These are phyloP conservation scores for Phaeolepiota aurea DNA, from an alignment of 768 basidiomycete species.

Conservation along the genomic window DNA sequence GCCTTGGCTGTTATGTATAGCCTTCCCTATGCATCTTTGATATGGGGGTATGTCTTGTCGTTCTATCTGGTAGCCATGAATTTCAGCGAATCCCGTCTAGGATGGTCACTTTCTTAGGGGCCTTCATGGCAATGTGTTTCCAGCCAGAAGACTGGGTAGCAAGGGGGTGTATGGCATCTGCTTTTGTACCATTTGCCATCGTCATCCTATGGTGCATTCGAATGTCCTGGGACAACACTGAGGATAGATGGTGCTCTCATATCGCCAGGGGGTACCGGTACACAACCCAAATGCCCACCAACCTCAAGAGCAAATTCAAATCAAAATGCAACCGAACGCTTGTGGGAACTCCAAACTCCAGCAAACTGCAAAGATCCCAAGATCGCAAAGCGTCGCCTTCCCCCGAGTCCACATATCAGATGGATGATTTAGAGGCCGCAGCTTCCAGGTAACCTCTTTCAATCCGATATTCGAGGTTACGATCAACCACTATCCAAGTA, in stretches of 20 bases:
- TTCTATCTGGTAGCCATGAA: background rate
- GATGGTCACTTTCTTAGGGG: conserved; percentile 21
- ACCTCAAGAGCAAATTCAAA: too few relatives aligned
- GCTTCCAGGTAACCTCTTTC: too few relatives aligned
- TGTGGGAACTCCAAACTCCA: too few relatives aligned
- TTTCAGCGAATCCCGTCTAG: conserved; percentile 10
- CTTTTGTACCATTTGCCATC: conserved; percentile 1
- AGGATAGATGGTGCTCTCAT: conserved; percentile 2
- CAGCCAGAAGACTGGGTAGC: conserved; percentile 12
- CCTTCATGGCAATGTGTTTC: conserved; percentile 23
- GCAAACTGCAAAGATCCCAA: too few relatives aligned
- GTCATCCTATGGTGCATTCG: conserved; percentile 20
- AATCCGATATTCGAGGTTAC: too few relatives aligned
- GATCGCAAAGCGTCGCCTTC: too few relatives aligned
- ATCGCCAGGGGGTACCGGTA: background rate
- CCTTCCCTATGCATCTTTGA: conserved; percentile 29
- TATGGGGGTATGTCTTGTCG: conserved; percentile 26
- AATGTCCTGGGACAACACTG: conserved; percentile 11
- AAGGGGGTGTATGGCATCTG: conserved; percentile 10
- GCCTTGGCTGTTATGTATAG: conserved; percentile 29
- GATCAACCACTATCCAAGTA: too few relatives aligned
- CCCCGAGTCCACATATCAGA: too few relatives aligned
- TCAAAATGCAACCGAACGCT: too few relatives aligned
- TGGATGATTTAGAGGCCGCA: too few relatives aligned
- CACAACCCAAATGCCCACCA: too few relatives aligned